Percentiles rank a stretch among this genome's conserved stretches.
These are phyloP conservation scores for Lactarius hengduanensis DNA, from an alignment of 768 basidiomycete species.

Conservation along the genomic window DNA sequence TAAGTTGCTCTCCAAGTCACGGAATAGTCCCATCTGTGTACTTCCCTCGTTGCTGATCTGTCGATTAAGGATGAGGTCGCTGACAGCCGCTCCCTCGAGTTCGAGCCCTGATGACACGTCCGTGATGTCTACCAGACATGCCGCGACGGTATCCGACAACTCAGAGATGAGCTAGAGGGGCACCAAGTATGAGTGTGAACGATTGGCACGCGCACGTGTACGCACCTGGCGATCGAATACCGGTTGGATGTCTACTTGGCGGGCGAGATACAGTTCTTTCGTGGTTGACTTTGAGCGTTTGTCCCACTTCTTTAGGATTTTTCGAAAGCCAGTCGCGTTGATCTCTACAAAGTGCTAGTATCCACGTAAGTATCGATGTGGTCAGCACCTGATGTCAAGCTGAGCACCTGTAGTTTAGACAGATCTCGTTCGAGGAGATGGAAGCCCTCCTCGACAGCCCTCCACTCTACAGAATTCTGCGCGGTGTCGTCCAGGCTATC, in stretches of 20 bases:
- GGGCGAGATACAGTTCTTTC: constrained; percentile 93
- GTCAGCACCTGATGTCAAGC: constrained; percentile 13
- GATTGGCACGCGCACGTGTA: constrained; percentile 16
- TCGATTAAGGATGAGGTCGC: constrained; percentile 65
- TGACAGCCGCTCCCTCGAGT: constrained; percentile 76
- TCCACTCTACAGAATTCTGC: constrained; percentile 83
- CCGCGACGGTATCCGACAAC: constrained; percentile 87
- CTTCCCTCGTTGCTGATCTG: constrained; percentile 66
- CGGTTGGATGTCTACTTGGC: constrained; percentile 98
- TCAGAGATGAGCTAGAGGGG: constrained; percentile 81
- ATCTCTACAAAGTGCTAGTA: constrained; percentile 92
- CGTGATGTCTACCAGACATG: constrained; percentile 75
- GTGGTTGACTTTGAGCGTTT: constrained; percentile 92
- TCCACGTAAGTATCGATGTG: constrained; percentile 25
- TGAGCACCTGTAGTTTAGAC: constrained; percentile 83
- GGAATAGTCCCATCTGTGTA: constrained; percentile 67
- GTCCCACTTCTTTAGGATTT: constrained; percentile 98
- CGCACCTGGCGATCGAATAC: constrained; percentile 92
- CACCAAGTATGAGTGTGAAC: background rate
- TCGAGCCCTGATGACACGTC: constrained; percentile 72
- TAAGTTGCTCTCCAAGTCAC: constrained; percentile 87
- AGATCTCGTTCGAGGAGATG: constrained; percentile 91
- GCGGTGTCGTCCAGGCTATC: constrained; percentile 60
- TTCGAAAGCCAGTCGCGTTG: constrained; percentile 94
- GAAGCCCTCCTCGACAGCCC: constrained; percentile 95